Evolutionary conservation across 208 protist species (phyloP).

Genomic region (Acanthamoeba polyphaga): DNA sequence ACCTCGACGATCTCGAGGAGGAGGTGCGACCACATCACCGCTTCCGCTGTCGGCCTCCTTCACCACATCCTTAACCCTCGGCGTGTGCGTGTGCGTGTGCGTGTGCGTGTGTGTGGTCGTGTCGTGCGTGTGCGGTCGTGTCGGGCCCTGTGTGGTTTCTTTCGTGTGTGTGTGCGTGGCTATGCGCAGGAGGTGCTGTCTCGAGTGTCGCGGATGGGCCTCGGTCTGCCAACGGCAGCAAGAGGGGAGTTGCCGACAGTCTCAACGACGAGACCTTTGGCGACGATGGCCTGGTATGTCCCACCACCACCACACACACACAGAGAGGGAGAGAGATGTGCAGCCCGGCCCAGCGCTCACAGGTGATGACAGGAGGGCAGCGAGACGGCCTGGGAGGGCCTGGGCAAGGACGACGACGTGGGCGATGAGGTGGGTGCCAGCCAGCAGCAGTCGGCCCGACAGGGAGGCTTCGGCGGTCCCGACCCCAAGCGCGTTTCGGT

Average conservation of each 20-base stretch:
- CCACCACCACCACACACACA: neutral
- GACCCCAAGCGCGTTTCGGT: neutral
- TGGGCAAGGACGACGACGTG: neutral
- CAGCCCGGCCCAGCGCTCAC: neutral
- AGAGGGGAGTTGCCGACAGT: neutral
- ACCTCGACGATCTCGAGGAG: neutral
- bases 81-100: no score
- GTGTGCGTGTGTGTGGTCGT: no score
- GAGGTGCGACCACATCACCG: neutral
- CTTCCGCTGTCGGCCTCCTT: no score
- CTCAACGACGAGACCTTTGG: slow-evolving; percentile 25
- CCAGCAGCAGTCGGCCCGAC: neutral
- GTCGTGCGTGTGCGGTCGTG: no score
- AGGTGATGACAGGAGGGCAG: neutral
- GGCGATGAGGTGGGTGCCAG: neutral
- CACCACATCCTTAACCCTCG: no score
- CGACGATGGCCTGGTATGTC: neutral
- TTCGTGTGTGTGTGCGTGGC: no score
- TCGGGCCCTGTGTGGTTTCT: no score
- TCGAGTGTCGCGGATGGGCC: neutral
- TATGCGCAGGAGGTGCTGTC: neutral
- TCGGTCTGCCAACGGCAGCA: neutral
- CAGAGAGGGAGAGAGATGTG: no score
- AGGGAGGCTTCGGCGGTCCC: neutral
- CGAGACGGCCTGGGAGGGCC: neutral